Conservation (phyloP, 495 filamentous ascomycete species). For the Aspergillus coremiiformis region DNA sequence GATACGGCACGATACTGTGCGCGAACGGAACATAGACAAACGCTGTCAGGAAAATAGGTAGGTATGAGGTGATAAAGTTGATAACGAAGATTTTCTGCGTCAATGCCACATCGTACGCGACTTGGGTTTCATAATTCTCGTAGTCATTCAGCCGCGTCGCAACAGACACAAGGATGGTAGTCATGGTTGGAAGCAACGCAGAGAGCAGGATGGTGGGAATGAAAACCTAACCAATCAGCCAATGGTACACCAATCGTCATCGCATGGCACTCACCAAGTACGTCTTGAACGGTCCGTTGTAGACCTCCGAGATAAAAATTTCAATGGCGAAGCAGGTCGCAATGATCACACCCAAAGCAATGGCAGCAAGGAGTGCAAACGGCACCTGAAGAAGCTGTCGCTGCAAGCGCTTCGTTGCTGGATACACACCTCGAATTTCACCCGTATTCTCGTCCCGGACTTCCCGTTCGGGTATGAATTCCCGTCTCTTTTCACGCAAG, state of each 20-base stretch:
- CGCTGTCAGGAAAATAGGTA: conserved; percentile 84
- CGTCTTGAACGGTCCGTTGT: conserved; percentile 80
- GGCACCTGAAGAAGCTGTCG: conserved; percentile 82
- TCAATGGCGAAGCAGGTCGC: conserved; percentile 88
- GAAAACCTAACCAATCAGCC: conserved; percentile 58
- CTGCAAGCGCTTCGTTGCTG: conserved; percentile 65
- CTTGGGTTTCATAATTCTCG: conserved; percentile 87
- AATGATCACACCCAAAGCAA: conserved; percentile 72
- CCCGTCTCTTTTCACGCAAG: conserved; percentile 66
- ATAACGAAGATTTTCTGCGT: conserved; percentile 89
- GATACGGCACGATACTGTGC: conserved; percentile 74
- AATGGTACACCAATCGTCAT: not conserved
- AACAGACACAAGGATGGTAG: conserved; percentile 63
- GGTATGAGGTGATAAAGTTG: conserved; percentile 96
- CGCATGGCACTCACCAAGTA: conserved; percentile 55
- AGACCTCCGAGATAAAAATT: conserved; percentile 91
- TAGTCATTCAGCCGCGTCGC: conserved; percentile 74
- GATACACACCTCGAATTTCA: conserved; percentile 70
- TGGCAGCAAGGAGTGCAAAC: conserved; percentile 67
- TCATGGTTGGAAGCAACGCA: conserved; percentile 70
- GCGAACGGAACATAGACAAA: conserved; percentile 98
- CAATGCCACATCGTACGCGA: conserved; percentile 70
- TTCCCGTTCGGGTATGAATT: conserved; percentile 73
- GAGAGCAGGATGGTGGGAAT: conserved; percentile 81
- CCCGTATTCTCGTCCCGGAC: conserved; percentile 76